A percentile compares a stretch with the other conserved stretches of the same genome.
Evolutionary conservation across 306 rosid genomes (phyloP).

Genomic region (Pterocarpus santalinus): DNA sequence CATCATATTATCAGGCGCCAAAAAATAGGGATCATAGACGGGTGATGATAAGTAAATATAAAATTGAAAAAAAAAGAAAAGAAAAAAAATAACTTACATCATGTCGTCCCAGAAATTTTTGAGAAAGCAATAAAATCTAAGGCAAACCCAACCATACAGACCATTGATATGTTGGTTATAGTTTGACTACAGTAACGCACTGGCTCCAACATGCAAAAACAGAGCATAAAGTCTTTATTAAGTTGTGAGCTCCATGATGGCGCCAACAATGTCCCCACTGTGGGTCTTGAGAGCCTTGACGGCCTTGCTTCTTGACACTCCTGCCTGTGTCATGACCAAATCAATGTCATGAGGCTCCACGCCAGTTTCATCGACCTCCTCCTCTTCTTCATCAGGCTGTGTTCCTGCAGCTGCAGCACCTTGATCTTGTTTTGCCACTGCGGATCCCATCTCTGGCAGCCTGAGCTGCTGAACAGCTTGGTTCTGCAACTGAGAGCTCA

Average conservation of each 20-base stretch:
- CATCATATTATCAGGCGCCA: no score
- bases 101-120: no score
- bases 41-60: no score
- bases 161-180: background rate
- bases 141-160: no score
- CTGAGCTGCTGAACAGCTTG: slow-evolving; percentile 95
- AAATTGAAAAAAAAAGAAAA: no score
- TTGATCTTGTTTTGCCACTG: slow-evolving; percentile 65
- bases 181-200: slow-evolving; percentile 46
- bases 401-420: slow-evolving; percentile 58
- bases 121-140: no score
- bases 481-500: slow-evolving; percentile 89
- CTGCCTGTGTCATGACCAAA: slow-evolving; percentile 92
- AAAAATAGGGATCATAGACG: no score
- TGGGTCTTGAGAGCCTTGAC: slow-evolving; percentile 90
- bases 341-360: slow-evolving; percentile 86
- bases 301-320: slow-evolving; percentile 88
- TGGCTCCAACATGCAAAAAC: slow-evolving; percentile 39
- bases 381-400: slow-evolving; percentile 74
- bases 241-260: slow-evolving; percentile 93
- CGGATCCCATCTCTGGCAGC: slow-evolving; percentile 80
- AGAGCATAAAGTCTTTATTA: slow-evolving; percentile 43
- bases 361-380: slow-evolving; percentile 77
- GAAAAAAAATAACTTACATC: no score
- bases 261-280: slow-evolving; percentile 86